phyloP scores from a whole-genome alignment of 176 grass and related monocot genomes.

The Ensete glaucum region DNA sequence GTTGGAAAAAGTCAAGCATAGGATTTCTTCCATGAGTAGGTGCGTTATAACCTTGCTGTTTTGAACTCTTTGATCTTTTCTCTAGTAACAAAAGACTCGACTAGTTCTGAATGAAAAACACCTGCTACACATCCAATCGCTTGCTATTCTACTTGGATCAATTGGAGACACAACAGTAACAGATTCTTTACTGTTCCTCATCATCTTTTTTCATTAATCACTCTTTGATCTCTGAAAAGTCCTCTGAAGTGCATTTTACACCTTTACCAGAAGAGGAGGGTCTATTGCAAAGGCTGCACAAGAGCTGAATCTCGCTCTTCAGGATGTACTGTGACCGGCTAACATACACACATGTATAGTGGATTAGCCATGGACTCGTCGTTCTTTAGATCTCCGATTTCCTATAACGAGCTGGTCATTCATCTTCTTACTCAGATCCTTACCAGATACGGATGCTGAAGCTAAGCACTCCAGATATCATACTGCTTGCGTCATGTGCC shows the following conservation, averaged over 20 bases:
- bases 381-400: background rate
- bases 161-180: background rate
- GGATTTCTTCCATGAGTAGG: constrained; percentile 54
- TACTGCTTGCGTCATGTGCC: no score
- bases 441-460: no score
- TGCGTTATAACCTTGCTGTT: background rate
- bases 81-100: background rate
- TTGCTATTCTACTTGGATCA: background rate
- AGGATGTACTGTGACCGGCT: constrained; percentile 56
- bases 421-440: background rate
- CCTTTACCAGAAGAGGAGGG: constrained; percentile 74
- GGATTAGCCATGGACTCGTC: background rate
- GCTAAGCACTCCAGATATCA: no score
- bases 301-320: constrained; percentile 77
- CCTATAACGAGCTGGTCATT: background rate
- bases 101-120: background rate
- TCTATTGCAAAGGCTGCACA: constrained; percentile 59
- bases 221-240: background rate
- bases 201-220: background rate
- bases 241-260: background rate
- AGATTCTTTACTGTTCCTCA: background rate
- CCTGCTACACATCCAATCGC: no score
- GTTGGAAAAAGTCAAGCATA: constrained; percentile 85
- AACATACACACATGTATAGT: background rate
- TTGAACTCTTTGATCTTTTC: background rate